A percentile compares a stretch with the other conserved stretches of the same genome.
phyloP scores from a whole-genome alignment of 1,284 basidiomycete genomes.

The Testicularia cyperi region DNA sequence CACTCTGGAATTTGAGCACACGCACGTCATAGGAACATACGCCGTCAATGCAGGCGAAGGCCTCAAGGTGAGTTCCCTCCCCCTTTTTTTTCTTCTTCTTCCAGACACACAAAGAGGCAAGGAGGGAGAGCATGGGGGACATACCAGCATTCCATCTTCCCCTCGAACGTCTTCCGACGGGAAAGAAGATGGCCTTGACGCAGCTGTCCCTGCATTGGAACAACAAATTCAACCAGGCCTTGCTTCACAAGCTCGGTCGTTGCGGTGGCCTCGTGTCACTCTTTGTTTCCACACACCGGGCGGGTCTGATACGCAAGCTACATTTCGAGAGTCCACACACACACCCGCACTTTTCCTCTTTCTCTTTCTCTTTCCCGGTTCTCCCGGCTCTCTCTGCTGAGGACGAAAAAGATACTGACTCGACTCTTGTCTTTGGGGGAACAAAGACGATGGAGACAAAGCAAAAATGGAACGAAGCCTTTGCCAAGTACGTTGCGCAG shows the following conservation, averaged over 20 bases:
- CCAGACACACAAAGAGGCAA: too few species aligned
- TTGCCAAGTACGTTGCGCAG: constrained; percentile 69
- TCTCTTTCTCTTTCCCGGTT: not conserved
- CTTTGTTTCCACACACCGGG: not conserved
- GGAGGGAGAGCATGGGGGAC: too few species aligned
- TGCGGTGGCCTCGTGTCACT: too few species aligned
- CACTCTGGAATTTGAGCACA: constrained; percentile 75
- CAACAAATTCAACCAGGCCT: too few species aligned
- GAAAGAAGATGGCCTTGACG: too few species aligned
- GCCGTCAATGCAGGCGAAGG: constrained; percentile 81
- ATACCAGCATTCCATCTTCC: too few species aligned
- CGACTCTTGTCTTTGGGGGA: not conserved
- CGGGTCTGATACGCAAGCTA: constrained; percentile 27
- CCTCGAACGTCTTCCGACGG: too few species aligned
- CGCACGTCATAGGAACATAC: constrained; percentile 77
- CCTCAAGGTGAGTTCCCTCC: constrained; percentile 68
- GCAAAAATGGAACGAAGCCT: constrained; percentile 44
- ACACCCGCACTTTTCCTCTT: too few species aligned
- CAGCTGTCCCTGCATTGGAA: too few species aligned
- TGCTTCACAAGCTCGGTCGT: too few species aligned
- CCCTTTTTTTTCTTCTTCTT: too few species aligned
- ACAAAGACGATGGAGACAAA: constrained; percentile 37
- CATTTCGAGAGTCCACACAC: too few species aligned
- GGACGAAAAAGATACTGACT: not conserved
- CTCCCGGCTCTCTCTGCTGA: not conserved